Evolutionary conservation across 2,329 filamentous ascomycete species (phyloP), one percentile per base, ranked within the genome.

Genomic region (Bipolaris oryzae): DNA sequence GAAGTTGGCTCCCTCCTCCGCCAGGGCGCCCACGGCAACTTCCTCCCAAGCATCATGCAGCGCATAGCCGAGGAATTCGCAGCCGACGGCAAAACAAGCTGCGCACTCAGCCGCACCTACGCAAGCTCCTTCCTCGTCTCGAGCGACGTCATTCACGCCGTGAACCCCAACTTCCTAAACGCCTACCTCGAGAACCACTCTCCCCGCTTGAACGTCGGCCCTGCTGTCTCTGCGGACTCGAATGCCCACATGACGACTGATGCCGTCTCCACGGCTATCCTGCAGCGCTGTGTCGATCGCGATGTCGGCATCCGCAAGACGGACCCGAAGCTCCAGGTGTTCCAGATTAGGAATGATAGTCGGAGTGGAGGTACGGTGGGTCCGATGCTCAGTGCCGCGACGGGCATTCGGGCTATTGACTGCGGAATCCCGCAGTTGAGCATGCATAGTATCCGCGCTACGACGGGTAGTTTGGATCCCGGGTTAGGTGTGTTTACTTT

Each of bases 201-300:
- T 2, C 94, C 95, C 1, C 85, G 90, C 56, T 85, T 99, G 51
- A 99, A 99, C 74, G 86, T 95, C 31, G 95, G 95, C 34, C 84
- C 97, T 31, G 86, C 88, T 15, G 83, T 99, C 37, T 88, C 87
- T 43, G 87, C 87, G 20, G 94, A 98, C 77, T 87, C 87, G 49
- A 97, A 97, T 71, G 95, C 92, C 4, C 92, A 98, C 79, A 96
- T 97, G 91, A 96, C 94, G 3, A 97, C 94, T 3, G 93, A 98
- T 73, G 87, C 89, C 53, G 87, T 96, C 16, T 95, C 90, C 10
- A 90, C 91, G 3, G 87, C 92, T 4, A 85, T 98, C 58, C 80
- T 98, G 34, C 86, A 89, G 64, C 85, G 90, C 23, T 85, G 96
- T 37, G 93, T 92, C 7, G 87, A 92, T 57, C 55, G 57, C 37